Evolutionary conservation across 2,329 filamentous ascomycete genomes (phyloP), one percentile per base, ranked within the genome.

Genomic region (Colletotrichum salicis): DNA sequence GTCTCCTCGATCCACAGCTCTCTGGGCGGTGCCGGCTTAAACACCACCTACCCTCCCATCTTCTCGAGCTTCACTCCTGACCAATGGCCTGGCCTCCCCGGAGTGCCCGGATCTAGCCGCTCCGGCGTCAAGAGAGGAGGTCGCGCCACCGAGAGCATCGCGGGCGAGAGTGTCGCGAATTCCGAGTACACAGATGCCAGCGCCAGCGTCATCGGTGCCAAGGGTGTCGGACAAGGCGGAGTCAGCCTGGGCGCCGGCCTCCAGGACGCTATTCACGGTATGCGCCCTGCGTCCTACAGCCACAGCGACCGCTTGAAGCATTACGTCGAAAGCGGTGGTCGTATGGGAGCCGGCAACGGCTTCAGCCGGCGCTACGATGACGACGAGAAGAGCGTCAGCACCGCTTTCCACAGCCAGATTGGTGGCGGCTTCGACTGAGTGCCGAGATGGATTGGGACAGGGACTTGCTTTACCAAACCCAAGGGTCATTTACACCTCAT

Each of bases 1-100:
- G 95, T 97, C 52, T 98, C 96, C 10, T 98, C 95, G 2, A 93
- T 99, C 57, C 96, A 98, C 82, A 95, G 95, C 59, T 97, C 95
- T 56, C 90, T 98, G 63, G 95, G 95, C 66, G 95, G 95, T 48
- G 93, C 93, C 45, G 93, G 92, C n/a, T 87, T 97, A 35, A 83
- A 92, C 64, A 91, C 92, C 59, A 94, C 94, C 29, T 98, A 96
- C 80, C 96, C 96, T 19, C 93, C 94, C 22, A 97, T 98, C 93
- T 99, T 99, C 83, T 95, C 94, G 68, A 93, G 92, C 80, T 98
- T 99, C 83, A 92, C 93, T 41, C 87, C 91, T 11, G 96, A 98
- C 76, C 88, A 90, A 77, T 99, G 96, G 96, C 96, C 96, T 35
- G 89, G 93, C 13, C 88, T 98, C 57, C 89, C 89, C 2, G 93